phyloP scores from a whole-genome alignment of 768 basidiomycete genomes.

The Termitomyces sp. region DNA sequence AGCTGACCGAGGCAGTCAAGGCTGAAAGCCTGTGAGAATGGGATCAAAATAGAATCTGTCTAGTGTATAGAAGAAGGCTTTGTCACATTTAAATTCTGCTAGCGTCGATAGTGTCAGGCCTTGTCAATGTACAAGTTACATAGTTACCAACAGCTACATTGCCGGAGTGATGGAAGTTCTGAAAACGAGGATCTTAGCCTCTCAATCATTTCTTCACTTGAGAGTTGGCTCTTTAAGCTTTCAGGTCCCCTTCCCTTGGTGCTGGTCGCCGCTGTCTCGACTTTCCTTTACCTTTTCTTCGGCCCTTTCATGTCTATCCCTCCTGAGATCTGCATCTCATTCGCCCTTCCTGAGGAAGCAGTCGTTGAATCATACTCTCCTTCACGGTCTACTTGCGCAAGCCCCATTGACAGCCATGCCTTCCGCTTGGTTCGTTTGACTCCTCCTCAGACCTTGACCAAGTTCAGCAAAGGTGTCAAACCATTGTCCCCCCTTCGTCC shows the following conservation, averaged over 20 bases:
- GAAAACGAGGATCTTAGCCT: background rate
- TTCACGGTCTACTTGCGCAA: conserved; percentile 33
- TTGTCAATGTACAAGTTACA: background rate
- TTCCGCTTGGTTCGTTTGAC: conserved; percentile 57
- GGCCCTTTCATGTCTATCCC: conserved; percentile 30
- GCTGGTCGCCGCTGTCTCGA: conserved; percentile 45
- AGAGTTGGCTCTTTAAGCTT: conserved; percentile 10
- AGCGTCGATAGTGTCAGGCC: background rate
- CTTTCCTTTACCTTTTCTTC: conserved; percentile 15
- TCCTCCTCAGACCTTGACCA: conserved; percentile 44
- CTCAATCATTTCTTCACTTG: conserved; percentile 1
- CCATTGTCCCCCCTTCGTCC: conserved; percentile 49
- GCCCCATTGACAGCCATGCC: conserved; percentile 37
- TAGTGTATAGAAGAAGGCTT: background rate
- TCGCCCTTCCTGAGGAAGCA: conserved; percentile 51
- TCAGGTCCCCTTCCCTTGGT: conserved; percentile 24
- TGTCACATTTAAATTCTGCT: background rate
- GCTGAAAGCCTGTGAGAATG: conserved; percentile 24
- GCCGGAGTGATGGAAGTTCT: conserved; percentile 5
- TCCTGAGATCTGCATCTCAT: conserved; percentile 69
- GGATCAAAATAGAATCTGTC: background rate
- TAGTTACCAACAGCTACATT: conserved; percentile 8
- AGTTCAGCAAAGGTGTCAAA: conserved; percentile 24
- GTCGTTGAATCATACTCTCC: conserved; percentile 57
- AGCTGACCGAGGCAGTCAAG: conserved; percentile 36